phyloP scores from a whole-genome alignment of 805 yeast species.

The Candida manassasensis region DNA sequence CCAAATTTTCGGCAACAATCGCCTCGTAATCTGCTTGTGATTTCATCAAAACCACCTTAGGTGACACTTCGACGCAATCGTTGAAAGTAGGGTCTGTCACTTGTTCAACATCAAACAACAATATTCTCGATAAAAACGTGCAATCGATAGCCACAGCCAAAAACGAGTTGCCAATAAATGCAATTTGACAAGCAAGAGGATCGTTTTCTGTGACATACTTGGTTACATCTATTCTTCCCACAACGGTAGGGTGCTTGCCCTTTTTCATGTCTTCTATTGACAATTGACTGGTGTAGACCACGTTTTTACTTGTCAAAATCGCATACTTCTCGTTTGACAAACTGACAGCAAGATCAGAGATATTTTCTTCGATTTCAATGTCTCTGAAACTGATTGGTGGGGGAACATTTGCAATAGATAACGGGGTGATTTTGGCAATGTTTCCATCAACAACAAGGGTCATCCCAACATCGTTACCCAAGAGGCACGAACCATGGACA shows the following conservation, averaged over 20 bases:
- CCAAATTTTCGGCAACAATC: constrained; percentile 56
- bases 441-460: constrained; percentile 77
- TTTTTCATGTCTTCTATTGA: constrained; percentile 44
- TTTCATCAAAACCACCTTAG: constrained; percentile 54
- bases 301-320: constrained; percentile 44
- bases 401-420: constrained; percentile 82
- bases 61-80: constrained; percentile 39
- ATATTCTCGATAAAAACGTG: constrained; percentile 44
- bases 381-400: constrained; percentile 86
- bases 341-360: constrained; percentile 63
- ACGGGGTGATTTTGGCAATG: constrained; percentile 70
- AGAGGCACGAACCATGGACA: constrained; percentile 61
- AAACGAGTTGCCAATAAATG: constrained; percentile 46
- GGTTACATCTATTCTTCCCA: constrained; percentile 24
- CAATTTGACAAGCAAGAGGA: constrained; percentile 60
- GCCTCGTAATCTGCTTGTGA: constrained; percentile 48
- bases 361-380: constrained; percentile 46
- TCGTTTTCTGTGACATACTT: constrained; percentile 31
- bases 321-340: constrained; percentile 56
- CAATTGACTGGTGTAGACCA: constrained; percentile 38
- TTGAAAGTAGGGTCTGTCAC: constrained; percentile 33
- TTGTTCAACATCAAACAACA: constrained; percentile 45
- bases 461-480: constrained; percentile 74
- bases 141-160: constrained; percentile 61
- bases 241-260: constrained; percentile 44